phyloP scores from a whole-genome alignment of 768 basidiomycete species.

The Naganishia randhawae region DNA sequence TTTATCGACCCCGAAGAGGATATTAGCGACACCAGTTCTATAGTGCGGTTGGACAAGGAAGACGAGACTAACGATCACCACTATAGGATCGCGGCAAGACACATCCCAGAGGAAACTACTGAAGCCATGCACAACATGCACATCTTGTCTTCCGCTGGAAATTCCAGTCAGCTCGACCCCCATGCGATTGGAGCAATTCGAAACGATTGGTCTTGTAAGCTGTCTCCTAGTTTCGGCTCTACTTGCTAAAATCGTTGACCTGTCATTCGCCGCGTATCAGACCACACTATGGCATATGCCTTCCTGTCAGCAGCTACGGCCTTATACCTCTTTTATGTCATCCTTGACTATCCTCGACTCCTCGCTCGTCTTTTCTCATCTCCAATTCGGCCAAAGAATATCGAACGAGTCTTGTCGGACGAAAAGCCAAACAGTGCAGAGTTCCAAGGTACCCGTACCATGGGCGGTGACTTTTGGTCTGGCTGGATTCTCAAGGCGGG shows the following conservation, averaged over 20 bases:
- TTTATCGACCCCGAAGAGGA: no score
- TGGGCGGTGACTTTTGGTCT: slow-evolving; percentile 32
- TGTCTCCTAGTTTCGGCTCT: background rate
- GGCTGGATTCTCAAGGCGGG: slow-evolving; percentile 36
- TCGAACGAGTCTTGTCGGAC: background rate
- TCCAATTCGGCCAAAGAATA: slow-evolving; percentile 5
- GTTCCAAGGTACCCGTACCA: background rate
- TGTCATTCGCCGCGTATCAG: background rate
- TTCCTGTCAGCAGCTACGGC: slow-evolving; percentile 37
- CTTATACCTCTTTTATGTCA: slow-evolving; percentile 37
- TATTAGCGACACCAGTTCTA: background rate
- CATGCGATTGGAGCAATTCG: background rate
- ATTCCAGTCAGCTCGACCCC: background rate
- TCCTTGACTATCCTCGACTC: slow-evolving; percentile 40
- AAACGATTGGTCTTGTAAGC: slow-evolving; percentile 17
- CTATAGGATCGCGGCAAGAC: background rate
- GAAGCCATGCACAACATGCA: no score
- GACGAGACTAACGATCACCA: background rate
- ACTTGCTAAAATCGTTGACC: background rate
- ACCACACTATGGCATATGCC: slow-evolving; percentile 32
- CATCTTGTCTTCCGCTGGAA: background rate
- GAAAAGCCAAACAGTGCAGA: background rate
- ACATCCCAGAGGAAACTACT: background rate
- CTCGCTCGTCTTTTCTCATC: slow-evolving; percentile 46
- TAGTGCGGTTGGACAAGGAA: background rate